Evolutionary conservation across 306 rosid genomes (phyloP).

Genomic region (Mucuna pruriens): DNA sequence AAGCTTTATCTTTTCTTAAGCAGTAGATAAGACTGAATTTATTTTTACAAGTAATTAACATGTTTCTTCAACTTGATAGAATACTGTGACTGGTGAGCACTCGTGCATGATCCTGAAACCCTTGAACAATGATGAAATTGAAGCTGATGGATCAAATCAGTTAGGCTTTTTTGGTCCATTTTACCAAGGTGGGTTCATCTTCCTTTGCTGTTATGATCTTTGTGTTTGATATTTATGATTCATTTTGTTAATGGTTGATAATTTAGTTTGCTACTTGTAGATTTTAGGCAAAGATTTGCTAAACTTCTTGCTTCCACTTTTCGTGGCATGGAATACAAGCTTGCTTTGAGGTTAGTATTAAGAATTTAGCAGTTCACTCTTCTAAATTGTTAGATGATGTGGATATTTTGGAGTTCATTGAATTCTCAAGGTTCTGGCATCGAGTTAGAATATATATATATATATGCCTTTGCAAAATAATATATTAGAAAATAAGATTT

Average conservation of each 20-base stretch:
- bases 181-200: constrained; percentile 65
- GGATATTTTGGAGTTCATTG: constrained; percentile 9
- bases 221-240: constrained; percentile 7
- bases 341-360: constrained; percentile 81
- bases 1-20: constrained; percentile 49
- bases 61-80: constrained; percentile 52
- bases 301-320: constrained; percentile 72
- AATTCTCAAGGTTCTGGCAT: not conserved
- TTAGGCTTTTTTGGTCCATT: constrained; percentile 78
- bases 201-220: constrained; percentile 26
- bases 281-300: constrained; percentile 79
- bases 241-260: constrained; percentile 31
- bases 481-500: too few relatives aligned
- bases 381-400: not conserved
- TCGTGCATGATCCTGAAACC: constrained; percentile 90
- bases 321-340: constrained; percentile 74
- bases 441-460: too few relatives aligned
- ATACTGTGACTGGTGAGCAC: constrained; percentile 90
- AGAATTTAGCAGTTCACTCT: constrained; percentile 7
- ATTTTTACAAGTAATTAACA: constrained; percentile 10
- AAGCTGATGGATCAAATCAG: constrained; percentile 62
- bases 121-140: constrained; percentile 87
- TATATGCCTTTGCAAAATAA: too few relatives aligned
- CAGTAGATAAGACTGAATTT: constrained; percentile 6
- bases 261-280: constrained; percentile 46